Base-by-base conservation (phyloP, 306 rosid genomes). In the Aeschynomene evenia region DNA sequence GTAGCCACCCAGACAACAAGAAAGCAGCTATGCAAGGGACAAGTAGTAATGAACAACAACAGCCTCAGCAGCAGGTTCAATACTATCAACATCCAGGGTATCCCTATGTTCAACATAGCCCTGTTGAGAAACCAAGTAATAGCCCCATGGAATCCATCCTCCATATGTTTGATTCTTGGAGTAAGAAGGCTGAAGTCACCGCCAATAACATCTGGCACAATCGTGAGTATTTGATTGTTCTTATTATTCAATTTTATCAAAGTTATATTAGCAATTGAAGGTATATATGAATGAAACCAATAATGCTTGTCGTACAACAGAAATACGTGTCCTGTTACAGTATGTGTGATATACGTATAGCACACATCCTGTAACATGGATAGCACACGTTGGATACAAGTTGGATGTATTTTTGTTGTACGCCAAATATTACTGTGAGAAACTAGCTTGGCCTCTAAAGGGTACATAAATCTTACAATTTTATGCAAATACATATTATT, bases 201-300 rank as follows among this genome's bases (percentile, higher is more conserved):
- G 88, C 83, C 19, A 64, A 80, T 45, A 84, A 80, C 81, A 34
- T 84, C 57, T 84, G 85, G 88, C 85, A 77, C 73, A 80, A 80
- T 29, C 88, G 85, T 84, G 3, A 54, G 79, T 52, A 14, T 21
- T n/a, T n/a, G n/a, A n/a, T n/a, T n/a, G n/a, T n/a, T n/a, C n/a
- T 6, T 8, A 0, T 18, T 28, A 2, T 21, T 15, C 19, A 7
- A 1, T 1, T 43, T 43, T 43, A 37, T 37, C 43, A 11, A 37
- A 10, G 2, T 37, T 37, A 9, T 37, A 37, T 4, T 9, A 37
- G 43, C 11, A 9, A 10, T 37, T 37, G 0, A 9, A 37, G 11
- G 43, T 10, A 1, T 3, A 28, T n/a, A n/a, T n/a, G n/a, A n/a
- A n/a, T n/a, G n/a, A n/a, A n/a, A n/a, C n/a, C n/a, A n/a, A n/a